Percentiles rank a stretch among this genome's conserved stretches.
Evolutionary conservation across 1,139 yeast species (phyloP).

Genomic region (Lipomyces yarrowii): DNA sequence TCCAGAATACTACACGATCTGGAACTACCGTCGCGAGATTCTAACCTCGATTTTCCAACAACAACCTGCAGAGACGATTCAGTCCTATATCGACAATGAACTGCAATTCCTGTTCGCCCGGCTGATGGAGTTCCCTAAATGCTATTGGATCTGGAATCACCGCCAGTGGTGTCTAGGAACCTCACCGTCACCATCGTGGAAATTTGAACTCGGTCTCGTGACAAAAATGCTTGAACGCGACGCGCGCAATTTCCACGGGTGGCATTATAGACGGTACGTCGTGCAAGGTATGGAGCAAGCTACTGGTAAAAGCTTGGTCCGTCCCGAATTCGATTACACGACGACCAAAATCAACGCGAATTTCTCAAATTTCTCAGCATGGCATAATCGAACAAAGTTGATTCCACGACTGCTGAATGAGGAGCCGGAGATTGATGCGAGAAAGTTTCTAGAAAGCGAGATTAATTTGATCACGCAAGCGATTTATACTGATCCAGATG

Average conservation of each 20-base stretch:
- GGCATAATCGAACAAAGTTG: constrained; percentile 86
- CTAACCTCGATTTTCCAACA: constrained; percentile 44
- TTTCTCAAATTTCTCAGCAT: constrained; percentile 91
- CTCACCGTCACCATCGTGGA: constrained; percentile 63
- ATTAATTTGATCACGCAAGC: constrained; percentile 76
- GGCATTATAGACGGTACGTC: constrained; percentile 88
- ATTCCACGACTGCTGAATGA: constrained; percentile 54
- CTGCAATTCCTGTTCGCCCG: constrained; percentile 60
- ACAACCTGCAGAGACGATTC: constrained; percentile 36
- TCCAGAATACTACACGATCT: constrained; percentile 85
- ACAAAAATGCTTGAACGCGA: constrained; percentile 70
- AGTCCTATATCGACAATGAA: constrained; percentile 57
- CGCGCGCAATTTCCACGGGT: constrained; percentile 87
- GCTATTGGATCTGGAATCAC: constrained; percentile 97
- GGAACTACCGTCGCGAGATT: constrained; percentile 88
- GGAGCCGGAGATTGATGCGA: constrained; percentile 36
- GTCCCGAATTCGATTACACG: constrained; percentile 73
- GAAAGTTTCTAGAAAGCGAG: constrained; percentile 47
- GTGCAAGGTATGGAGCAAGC: constrained; percentile 54
- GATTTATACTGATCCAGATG: constrained; percentile 89
- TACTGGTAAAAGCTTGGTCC: constrained; percentile 40
- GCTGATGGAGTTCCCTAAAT: constrained; percentile 74
- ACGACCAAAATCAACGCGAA: constrained; percentile 75
- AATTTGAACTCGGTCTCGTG: constrained; percentile 66
- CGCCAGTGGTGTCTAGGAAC: constrained; percentile 76